Conservation (phyloP, 129 eudicot species). For the Tagetes patula region DNA sequence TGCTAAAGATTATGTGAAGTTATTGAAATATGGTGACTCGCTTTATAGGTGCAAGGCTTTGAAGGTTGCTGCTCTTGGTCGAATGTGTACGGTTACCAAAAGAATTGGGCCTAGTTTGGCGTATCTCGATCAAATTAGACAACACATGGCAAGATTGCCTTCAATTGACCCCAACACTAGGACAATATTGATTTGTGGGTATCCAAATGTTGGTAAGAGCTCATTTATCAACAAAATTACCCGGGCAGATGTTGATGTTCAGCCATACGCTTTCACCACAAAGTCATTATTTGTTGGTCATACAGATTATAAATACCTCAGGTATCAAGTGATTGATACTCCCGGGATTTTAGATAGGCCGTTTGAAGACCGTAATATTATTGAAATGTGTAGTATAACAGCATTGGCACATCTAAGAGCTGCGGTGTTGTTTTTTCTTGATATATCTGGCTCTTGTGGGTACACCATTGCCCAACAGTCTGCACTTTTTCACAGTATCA, state of each 20-base stretch:
- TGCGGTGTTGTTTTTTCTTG: conserved; percentile 83
- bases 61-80: conserved; percentile 95
- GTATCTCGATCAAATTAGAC: conserved; percentile 87
- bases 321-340: conserved; percentile 95
- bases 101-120: conserved; percentile 87
- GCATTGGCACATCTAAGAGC: conserved; percentile 95
- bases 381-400: conserved; percentile 93
- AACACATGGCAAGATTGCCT: conserved; percentile 94
- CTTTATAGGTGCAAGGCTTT: conserved; percentile 80
- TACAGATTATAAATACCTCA: conserved; percentile 76
- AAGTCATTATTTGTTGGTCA: conserved; percentile 96
- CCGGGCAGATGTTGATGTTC: conserved; percentile 94
- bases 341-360: conserved; percentile 93
- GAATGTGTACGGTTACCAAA: conserved; percentile 90
- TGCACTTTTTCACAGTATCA: conserved; percentile 83
- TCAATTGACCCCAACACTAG: conserved; percentile 93
- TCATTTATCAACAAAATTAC: conserved; percentile 90
- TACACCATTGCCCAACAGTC: conserved; percentile 87
- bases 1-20: conserved; percentile 77
- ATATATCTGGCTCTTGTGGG: conserved; percentile 92
- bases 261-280: conserved; percentile 94
- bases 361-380: conserved; percentile 88
- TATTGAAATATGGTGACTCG: conserved; percentile 92
- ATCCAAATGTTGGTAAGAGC: conserved; percentile 95
- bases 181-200: conserved; percentile 86